phyloP scores from a whole-genome alignment of 2,329 filamentous ascomycete species.

The Rhynchosporium secalis region DNA sequence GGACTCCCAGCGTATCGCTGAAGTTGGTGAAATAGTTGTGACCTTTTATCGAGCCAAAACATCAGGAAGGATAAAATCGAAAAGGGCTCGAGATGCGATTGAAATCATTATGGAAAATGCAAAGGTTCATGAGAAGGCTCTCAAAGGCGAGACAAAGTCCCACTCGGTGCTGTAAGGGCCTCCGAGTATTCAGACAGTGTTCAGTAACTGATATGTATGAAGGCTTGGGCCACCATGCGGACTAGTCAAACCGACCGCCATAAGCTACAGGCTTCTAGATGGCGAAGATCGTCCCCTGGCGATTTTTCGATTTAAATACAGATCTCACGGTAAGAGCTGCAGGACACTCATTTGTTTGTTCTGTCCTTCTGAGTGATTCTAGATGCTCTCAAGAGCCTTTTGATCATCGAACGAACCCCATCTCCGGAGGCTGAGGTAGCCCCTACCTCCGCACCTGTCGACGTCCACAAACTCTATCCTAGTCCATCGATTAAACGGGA shows the following conservation, averaged over 20 bases:
- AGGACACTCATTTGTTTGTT: neutral
- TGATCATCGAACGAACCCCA: conserved; percentile 13
- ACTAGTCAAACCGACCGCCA: too few relatives aligned
- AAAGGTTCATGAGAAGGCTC: conserved; percentile 23
- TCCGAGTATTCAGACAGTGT: too few relatives aligned
- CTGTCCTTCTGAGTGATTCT: neutral
- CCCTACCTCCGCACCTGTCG: neutral
- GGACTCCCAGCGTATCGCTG: conserved; percentile 12
- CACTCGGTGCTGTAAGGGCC: conserved; percentile 19
- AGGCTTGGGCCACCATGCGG: neutral
- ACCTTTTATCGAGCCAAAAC: conserved; percentile 3
- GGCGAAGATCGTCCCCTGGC: conserved; percentile 24
- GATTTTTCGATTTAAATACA: conserved; percentile 34
- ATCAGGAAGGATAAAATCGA: too few relatives aligned
- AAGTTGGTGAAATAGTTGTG: conserved; percentile 21
- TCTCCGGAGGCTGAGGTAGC: conserved; percentile 2
- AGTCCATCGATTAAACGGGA: neutral
- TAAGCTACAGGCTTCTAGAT: conserved; percentile 14
- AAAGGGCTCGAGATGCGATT: too few relatives aligned
- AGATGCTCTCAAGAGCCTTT: conserved; percentile 14
- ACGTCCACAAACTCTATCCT: too few relatives aligned
- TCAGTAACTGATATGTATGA: neutral
- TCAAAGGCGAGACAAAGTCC: conserved; percentile 26
- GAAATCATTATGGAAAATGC: too few relatives aligned
- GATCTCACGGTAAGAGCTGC: conserved; percentile 26